Conservation (phyloP, 2,329 filamentous ascomycete species). For the Apiospora sp. region DNA sequence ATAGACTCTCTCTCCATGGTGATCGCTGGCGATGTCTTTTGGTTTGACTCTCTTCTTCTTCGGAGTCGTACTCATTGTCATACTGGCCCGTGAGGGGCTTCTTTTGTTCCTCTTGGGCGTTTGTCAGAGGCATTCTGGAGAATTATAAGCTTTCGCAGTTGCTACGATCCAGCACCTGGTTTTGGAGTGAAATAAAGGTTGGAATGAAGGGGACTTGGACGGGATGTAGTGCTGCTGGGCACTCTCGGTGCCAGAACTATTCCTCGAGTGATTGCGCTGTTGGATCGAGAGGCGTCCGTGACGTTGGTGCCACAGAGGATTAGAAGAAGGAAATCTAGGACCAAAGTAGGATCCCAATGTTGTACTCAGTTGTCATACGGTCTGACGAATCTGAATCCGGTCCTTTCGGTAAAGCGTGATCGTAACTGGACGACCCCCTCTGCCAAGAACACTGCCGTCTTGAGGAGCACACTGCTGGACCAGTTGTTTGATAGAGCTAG, state of each 20-base stretch:
- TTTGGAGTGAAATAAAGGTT: too few species aligned
- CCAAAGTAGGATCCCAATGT: neutral
- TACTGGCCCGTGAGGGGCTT: slow-evolving; percentile 12
- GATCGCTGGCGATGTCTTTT: neutral
- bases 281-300: neutral
- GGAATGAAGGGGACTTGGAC: too few species aligned
- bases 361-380: neutral
- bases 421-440: neutral
- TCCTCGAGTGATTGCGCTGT: neutral
- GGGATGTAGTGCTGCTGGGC: too few species aligned
- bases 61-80: slow-evolving; percentile 18
- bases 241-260: neutral
- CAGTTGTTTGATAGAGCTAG: neutral
- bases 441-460: neutral
- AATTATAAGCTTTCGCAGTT: neutral
- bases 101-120: slow-evolving; percentile 3
- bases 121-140: neutral
- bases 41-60: neutral
- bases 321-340: neutral
- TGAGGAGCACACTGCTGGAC: too few species aligned
- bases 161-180: neutral
- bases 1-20: slow-evolving; percentile 1
- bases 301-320: neutral
- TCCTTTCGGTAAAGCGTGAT: neutral
- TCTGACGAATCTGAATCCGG: neutral